Percentiles rank a stretch among this genome's conserved stretches.
Conservation (phyloP, 1,284 basidiomycete species). For the Cryptococcus hybrid region DNA sequence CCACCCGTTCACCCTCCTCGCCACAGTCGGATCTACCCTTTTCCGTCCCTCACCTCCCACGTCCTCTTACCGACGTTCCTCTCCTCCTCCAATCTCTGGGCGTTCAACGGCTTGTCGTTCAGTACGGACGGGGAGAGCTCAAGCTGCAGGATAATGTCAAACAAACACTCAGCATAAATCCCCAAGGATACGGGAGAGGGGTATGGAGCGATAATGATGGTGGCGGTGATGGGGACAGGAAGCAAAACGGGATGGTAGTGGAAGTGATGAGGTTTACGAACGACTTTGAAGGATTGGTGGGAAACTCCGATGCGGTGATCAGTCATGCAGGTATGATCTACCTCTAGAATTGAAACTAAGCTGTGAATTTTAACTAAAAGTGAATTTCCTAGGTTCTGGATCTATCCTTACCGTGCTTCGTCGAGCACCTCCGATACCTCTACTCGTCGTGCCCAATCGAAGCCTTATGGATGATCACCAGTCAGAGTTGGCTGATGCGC, state of each 20-base stretch:
- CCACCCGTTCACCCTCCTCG: constrained; percentile 54
- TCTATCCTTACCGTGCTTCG: constrained; percentile 89
- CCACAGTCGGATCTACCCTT: constrained; percentile 85
- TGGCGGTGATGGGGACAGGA: constrained; percentile 27
- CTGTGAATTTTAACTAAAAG: neutral
- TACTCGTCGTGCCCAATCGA: constrained; percentile 87
- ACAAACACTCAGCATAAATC: neutral
- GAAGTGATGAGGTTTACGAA: constrained; percentile 70
- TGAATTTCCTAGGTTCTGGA: constrained; percentile 71
- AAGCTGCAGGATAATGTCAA: neutral
- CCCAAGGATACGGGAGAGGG: constrained; percentile 46
- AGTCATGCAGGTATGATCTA: constrained; percentile 81
- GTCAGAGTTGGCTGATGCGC: constrained; percentile 74
- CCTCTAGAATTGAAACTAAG: neutral
- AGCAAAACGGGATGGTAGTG: constrained; percentile 56
- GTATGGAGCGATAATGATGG: constrained; percentile 1
- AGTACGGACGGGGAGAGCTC: constrained; percentile 62
- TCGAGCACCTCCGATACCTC: constrained; percentile 57
- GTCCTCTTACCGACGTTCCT: constrained; percentile 62
- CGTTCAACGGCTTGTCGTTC: constrained; percentile 63
- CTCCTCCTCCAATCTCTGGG: constrained; percentile 57
- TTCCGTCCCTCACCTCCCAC: constrained; percentile 62
- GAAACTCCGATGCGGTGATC: constrained; percentile 71
- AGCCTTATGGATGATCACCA: constrained; percentile 93
- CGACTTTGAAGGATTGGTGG: constrained; percentile 64